Evolutionary conservation across 345 rosid genomes (phyloP).

Genomic region (Aurinia saxatilis): DNA sequence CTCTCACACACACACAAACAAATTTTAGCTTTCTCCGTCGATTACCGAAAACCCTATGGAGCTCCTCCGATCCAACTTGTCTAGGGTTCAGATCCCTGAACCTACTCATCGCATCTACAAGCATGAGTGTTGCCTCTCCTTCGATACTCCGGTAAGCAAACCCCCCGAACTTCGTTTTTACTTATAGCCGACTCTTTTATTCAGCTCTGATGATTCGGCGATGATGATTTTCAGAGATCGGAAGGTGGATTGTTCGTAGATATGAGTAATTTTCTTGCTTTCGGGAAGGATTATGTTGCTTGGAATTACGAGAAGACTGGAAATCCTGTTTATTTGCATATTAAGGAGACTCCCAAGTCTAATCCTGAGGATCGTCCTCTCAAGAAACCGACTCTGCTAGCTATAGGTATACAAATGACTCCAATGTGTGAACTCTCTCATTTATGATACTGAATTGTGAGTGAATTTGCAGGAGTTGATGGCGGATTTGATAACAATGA

Average conservation of each 20-base stretch:
- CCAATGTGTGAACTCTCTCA: neutral
- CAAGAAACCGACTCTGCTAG: constrained; percentile 85
- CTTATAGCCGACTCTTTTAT: too few species aligned
- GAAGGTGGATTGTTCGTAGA: constrained; percentile 91
- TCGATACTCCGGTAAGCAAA: constrained; percentile 70
- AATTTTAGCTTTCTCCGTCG: neutral
- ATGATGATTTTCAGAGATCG: constrained; percentile 56
- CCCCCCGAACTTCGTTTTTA: constrained; percentile 1
- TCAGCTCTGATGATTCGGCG: constrained; percentile 4
- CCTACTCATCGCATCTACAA: constrained; percentile 97
- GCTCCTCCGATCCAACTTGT: constrained; percentile 82
- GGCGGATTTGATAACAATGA: constrained; percentile 95
- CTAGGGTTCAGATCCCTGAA: constrained; percentile 98
- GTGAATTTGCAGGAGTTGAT: constrained; percentile 54
- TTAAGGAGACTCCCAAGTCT: constrained; percentile 67
- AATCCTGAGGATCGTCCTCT: constrained; percentile 82
- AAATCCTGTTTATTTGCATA: constrained; percentile 80
- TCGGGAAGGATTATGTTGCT: constrained; percentile 73
- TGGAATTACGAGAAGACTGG: constrained; percentile 95
- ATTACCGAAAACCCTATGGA: constrained; percentile 45
- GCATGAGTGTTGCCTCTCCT: constrained; percentile 94
- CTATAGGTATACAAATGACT: constrained; percentile 54
- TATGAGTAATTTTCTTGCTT: constrained; percentile 86
- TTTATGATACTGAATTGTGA: neutral
- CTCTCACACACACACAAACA: neutral